Conservation (phyloP, 148 eudicot species). For the Heliamphora exappendiculata region DNA sequence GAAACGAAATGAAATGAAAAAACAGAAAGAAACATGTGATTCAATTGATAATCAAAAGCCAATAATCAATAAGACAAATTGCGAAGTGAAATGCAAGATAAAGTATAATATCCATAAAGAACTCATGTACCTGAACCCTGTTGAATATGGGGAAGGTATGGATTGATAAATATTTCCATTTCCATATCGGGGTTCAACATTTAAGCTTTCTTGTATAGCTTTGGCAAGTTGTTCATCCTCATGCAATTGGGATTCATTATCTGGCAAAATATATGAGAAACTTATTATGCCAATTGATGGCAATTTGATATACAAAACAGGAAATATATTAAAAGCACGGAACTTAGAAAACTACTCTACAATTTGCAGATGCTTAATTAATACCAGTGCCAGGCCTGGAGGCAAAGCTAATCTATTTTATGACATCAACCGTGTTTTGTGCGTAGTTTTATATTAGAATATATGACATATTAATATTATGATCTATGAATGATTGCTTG, state of each 20-base stretch:
- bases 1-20: background rate
- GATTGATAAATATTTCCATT: conserved; percentile 41
- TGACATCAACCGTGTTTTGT: too few species aligned
- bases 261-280: conserved; percentile 20
- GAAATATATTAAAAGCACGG: background rate
- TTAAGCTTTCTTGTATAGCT: conserved; percentile 70
- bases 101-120: background rate
- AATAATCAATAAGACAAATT: background rate
- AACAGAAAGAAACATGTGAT: background rate
- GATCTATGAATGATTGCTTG: background rate
- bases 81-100: background rate
- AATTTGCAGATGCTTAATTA: background rate
- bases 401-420: too few species aligned
- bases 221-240: conserved; percentile 76
- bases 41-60: background rate
- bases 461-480: too few species aligned
- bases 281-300: background rate
- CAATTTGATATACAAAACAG: background rate
- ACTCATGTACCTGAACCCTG: conserved; percentile 50
- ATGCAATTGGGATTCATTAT: conserved; percentile 48
- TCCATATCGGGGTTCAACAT: conserved; percentile 32
- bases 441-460: too few species aligned
- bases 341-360: background rate
- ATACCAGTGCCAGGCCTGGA: too few species aligned
- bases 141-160: conserved; percentile 42